Conservation (phyloP, 805 yeast species). For the Ogataea salicorniae region DNA sequence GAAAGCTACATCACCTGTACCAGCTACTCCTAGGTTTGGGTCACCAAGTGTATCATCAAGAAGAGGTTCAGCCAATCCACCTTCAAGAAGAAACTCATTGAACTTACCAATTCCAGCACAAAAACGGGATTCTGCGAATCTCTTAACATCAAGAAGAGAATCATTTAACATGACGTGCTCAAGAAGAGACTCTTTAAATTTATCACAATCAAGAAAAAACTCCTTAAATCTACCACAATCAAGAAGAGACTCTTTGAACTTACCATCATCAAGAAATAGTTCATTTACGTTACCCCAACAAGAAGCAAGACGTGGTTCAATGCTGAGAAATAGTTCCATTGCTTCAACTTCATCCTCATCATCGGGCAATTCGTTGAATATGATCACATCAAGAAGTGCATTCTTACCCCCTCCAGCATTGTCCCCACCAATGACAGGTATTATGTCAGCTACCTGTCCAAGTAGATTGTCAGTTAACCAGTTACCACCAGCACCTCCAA, state of each 20-base stretch:
- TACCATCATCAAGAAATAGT: constrained; percentile 17
- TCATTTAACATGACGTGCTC: constrained; percentile 2
- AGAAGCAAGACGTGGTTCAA: constrained; percentile 16
- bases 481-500: constrained; percentile 52
- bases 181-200: constrained; percentile 6
- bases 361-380: constrained; percentile 5
- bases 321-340: constrained; percentile 14
- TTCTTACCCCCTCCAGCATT: not conserved
- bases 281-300: constrained; percentile 12
- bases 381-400: constrained; percentile 1
- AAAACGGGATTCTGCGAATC: constrained; percentile 11
- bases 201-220: constrained; percentile 4
- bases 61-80: constrained; percentile 12
- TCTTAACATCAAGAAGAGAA: constrained; percentile 4
- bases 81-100: constrained; percentile 15
- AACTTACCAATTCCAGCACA: constrained; percentile 3
- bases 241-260: constrained; percentile 14
- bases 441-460: not conserved
- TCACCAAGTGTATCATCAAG: constrained; percentile 15
- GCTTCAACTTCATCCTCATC: constrained; percentile 19
- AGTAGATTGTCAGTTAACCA: constrained; percentile 8
- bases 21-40: constrained; percentile 11
- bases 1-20: constrained; percentile 12
- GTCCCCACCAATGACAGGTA: not conserved
- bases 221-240: constrained; percentile 9